Evolutionary conservation across 768 basidiomycete genomes (phyloP).

Genomic region (Tulasnella sp.): DNA sequence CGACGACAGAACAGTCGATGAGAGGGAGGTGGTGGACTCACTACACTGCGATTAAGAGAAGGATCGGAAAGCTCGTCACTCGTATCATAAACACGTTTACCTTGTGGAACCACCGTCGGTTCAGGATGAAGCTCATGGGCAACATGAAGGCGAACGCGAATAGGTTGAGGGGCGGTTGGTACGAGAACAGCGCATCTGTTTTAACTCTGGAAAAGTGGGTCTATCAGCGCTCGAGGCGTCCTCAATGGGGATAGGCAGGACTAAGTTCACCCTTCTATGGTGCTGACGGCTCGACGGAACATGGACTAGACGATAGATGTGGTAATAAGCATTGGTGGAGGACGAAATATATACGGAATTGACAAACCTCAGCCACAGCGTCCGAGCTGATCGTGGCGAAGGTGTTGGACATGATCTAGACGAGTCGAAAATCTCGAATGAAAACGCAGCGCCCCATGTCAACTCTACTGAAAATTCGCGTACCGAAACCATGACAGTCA

Average conservation of each 20-base stretch:
- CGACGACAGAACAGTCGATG: not conserved
- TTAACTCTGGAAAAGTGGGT: conserved; percentile 45
- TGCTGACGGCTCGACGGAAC: conserved; percentile 89
- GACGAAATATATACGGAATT: not conserved
- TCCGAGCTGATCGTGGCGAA: conserved; percentile 90
- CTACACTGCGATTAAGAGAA: conserved; percentile 70
- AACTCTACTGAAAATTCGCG: conserved; percentile 24
- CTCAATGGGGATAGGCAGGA: no score
- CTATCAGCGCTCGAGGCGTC: conserved; percentile 20
- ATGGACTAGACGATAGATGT: conserved; percentile 49
- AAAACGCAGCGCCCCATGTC: no score
- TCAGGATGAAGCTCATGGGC: conserved; percentile 74
- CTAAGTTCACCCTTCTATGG: conserved; percentile 69
- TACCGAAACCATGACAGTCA: conserved; percentile 84
- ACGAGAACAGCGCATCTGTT: conserved; percentile 85
- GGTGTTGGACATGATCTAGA: conserved; percentile 84
- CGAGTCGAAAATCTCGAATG: conserved; percentile 23
- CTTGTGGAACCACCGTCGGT: conserved; percentile 97
- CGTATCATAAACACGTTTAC: conserved; percentile 85
- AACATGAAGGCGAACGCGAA: conserved; percentile 78
- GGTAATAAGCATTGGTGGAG: conserved; percentile 8
- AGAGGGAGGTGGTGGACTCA: not conserved
- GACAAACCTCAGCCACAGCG: conserved; percentile 72
- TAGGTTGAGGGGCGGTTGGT: conserved; percentile 88
- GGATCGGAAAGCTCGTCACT: conserved; percentile 71